Conservation (phyloP, 2,329 filamentous ascomycete genomes). For the Colletotrichum tamarilloi region DNA sequence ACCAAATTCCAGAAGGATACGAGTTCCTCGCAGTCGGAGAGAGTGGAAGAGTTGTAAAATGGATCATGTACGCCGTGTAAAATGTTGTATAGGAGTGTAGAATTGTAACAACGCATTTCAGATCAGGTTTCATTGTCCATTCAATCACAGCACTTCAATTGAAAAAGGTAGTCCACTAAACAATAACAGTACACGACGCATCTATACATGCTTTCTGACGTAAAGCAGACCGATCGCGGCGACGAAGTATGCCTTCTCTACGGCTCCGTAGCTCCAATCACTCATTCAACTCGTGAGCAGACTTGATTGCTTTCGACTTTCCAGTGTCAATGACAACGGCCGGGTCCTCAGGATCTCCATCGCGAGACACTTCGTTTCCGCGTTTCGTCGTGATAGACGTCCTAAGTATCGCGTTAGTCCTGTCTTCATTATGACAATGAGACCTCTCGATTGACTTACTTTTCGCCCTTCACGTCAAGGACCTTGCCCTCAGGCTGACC, state of each 20-base stretch:
- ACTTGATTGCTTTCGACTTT: conserved; percentile 55
- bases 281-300: conserved; percentile 51
- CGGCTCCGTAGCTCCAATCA: neutral
- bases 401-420: conserved; percentile 37
- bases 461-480: conserved; percentile 54
- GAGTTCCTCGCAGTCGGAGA: neutral
- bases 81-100: neutral
- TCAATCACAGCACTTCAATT: too few species aligned
- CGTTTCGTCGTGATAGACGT: conserved; percentile 53
- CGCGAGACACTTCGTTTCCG: conserved; percentile 52
- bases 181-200: neutral
- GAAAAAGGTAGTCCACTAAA: too few species aligned
- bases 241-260: neutral
- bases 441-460: conserved; percentile 42
- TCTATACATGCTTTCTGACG: neutral
- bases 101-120: neutral
- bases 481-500: conserved; percentile 57
- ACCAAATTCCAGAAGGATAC: conserved; percentile 43
- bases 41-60: conserved; percentile 21
- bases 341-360: conserved; percentile 53
- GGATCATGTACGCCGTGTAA: neutral
- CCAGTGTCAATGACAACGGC: conserved; percentile 52
- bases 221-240: conserved; percentile 38
- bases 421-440: too few species aligned
- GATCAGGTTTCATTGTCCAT: too few species aligned